phyloP scores from a whole-genome alignment of 768 basidiomycete genomes.

The Boletales sp. region DNA sequence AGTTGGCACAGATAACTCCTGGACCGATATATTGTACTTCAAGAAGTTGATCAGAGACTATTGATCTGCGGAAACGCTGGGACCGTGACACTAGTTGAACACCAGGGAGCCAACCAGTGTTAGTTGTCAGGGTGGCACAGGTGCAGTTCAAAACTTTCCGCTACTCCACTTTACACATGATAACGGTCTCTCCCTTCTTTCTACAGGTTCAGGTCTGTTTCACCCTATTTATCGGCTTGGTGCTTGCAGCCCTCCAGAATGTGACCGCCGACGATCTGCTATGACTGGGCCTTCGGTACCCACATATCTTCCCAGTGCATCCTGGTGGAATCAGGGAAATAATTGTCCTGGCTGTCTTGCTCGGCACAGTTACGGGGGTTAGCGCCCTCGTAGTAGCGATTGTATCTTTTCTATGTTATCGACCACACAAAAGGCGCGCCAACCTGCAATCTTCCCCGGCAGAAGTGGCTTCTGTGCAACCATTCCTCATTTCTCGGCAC shows the following conservation, averaged over 20 bases:
- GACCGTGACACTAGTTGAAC: too few species aligned
- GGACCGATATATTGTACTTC: too few species aligned
- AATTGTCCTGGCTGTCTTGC: neutral
- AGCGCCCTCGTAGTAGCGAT: neutral
- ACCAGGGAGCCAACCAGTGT: too few species aligned
- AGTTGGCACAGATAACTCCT: too few species aligned
- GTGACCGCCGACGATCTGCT: constrained; percentile 14
- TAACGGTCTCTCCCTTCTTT: neutral
- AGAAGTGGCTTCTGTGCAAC: neutral
- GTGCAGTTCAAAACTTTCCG: too few species aligned
- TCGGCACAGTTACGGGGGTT: neutral
- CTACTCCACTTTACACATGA: constrained; percentile 1
- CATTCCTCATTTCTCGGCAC: neutral
- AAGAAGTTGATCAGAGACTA: too few species aligned
- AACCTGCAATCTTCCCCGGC: neutral
- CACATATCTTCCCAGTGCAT: constrained; percentile 4
- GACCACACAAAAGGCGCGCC: neutral
- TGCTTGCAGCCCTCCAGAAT: constrained; percentile 8
- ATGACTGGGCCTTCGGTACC: constrained; percentile 7
- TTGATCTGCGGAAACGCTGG: too few species aligned
- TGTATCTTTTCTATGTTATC: constrained; percentile 1
- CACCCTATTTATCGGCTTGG: neutral
- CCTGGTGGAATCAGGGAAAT: constrained; percentile 6
- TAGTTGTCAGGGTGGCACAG: too few species aligned
- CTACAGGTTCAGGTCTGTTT: neutral